Evolutionary conservation across 1,139 yeast species (phyloP).

Genomic region (Casaregolazyma lundiana): DNA sequence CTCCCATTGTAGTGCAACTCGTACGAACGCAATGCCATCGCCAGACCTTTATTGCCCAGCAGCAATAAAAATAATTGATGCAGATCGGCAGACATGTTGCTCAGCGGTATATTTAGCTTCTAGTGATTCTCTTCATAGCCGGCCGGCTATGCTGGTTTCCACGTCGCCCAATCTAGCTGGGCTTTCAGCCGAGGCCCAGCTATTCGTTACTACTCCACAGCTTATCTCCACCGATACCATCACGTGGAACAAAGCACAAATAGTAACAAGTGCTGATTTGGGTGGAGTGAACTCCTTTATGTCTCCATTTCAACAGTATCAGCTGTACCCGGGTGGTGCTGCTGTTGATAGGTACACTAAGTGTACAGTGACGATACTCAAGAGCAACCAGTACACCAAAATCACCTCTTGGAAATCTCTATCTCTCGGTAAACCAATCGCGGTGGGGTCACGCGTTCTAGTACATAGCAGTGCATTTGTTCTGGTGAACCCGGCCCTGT

Average conservation of each 20-base stretch:
- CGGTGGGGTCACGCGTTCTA: not conserved
- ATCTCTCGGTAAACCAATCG: not conserved
- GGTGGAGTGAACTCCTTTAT: not conserved
- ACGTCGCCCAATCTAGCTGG: constrained; percentile 3
- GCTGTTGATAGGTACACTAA: not conserved
- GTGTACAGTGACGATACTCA: constrained; percentile 1
- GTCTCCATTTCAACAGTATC: constrained; percentile 4
- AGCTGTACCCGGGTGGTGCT: constrained; percentile 1
- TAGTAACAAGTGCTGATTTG: not conserved
- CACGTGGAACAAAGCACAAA: constrained; percentile 3
- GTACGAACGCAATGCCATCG: too few species aligned
- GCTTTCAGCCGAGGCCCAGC: not conserved
- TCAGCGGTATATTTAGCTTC: constrained; percentile 1
- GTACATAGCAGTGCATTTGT: constrained; percentile 47
- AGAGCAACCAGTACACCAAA: not conserved
- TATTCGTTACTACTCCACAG: constrained; percentile 3
- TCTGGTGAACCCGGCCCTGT: constrained; percentile 53
- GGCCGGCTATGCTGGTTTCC: constrained; percentile 7
- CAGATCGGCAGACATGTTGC: constrained; percentile 3
- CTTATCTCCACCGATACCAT: constrained; percentile 1
- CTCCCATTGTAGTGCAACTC: too few species aligned
- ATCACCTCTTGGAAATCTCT: not conserved
- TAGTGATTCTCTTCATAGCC: not conserved
- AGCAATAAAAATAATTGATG: not conserved
- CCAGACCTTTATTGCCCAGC: constrained; percentile 8